Evolutionary conservation across 306 rosid genomes (phyloP), one percentile per base, ranked within the genome.

Genomic region (Macrotyloma uniflorum): DNA sequence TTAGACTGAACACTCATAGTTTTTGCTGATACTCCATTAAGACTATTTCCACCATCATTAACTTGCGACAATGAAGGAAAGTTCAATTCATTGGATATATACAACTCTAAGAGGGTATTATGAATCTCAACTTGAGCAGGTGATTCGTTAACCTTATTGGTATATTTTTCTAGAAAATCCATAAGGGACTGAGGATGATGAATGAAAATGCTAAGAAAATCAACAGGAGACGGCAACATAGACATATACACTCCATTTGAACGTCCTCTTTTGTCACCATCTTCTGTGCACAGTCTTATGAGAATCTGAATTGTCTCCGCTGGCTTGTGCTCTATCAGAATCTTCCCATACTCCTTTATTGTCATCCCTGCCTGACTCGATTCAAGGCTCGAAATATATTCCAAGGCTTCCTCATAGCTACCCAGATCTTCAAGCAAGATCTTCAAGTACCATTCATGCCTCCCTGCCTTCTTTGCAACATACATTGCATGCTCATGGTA

Each of bases 401-500:
- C 89, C 90, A 95, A 85, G 40, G 99, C 98, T 82, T 95, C 99
- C 35, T 95, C 99, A 86, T 91, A 95, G 43, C 91, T 86, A 70
- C 97, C 98, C 87, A 95, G 99, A 77, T 95, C 99, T 88, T 95
- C 99, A 87, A 95, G 99, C 82, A 95, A 87, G 78, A 95, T 95
- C 88, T 95, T 95, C 84, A 95, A 87, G 86, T 95, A 93, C 97
- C 91, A 88, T 80, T 95, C 98, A 64, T 95, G 99, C 86, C 90
- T 89, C 83, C 97, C 91, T 19, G 95, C 94, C 84, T 89, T 95
- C 90, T 89, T 95, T 82, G 99, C 97, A 53, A 95, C 99, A 91
- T 91, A 93, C 99, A 95, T 95, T 28, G 99, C 99, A 87, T 93
- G 99, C 84, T 95, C 99, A 55, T 95, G 93, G 91, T 95, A 95